These are phyloP conservation scores for Xylaria scruposa DNA, from an alignment of 495 filamentous ascomycete genomes.

Conservation along the genomic window DNA sequence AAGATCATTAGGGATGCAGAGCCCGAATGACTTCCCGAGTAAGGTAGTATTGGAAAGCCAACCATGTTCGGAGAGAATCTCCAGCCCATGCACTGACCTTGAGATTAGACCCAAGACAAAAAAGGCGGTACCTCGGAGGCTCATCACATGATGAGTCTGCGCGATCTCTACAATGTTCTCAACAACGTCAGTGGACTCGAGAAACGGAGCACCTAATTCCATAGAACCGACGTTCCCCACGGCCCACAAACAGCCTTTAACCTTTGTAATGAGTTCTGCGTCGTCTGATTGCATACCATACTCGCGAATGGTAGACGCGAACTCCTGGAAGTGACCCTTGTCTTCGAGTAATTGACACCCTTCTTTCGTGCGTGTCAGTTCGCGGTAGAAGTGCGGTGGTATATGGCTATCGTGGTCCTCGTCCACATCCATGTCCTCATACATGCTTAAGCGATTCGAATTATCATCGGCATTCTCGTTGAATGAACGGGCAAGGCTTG, in stretches of 20 bases:
- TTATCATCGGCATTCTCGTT: conserved; percentile 66
- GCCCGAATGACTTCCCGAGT: conserved; percentile 81
- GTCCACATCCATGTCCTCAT: conserved; percentile 57
- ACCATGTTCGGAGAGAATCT: conserved; percentile 82
- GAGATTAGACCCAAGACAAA: conserved; percentile 94
- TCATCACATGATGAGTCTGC: conserved; percentile 83
- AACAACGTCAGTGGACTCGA: conserved; percentile 86
- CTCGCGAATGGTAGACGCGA: conserved; percentile 84
- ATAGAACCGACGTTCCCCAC: conserved; percentile 98
- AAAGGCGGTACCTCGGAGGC: conserved; percentile 92
- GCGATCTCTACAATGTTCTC: conserved; percentile 85
- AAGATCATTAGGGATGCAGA: conserved; percentile 83
- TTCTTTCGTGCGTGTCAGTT: conserved; percentile 89
- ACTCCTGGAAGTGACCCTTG: conserved; percentile 95
- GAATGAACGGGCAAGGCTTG: conserved; percentile 89
- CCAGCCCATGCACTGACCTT: conserved; percentile 87
- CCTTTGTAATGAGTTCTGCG: conserved; percentile 84
- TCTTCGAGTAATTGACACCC: conserved; percentile 88
- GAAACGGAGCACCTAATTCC: conserved; percentile 93
- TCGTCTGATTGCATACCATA: conserved; percentile 84
- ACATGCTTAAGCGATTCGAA: conserved; percentile 58
- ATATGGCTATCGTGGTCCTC: conserved; percentile 65
- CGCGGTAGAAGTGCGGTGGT: conserved; percentile 96
- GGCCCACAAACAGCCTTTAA: conserved; percentile 97
- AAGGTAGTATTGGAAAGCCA: conserved; percentile 92